A percentile compares a stretch with the other conserved stretches of the same genome.
These are phyloP conservation scores for Acrocalymma vagum DNA, from an alignment of 2,329 filamentous ascomycete species.

Conservation along the genomic window DNA sequence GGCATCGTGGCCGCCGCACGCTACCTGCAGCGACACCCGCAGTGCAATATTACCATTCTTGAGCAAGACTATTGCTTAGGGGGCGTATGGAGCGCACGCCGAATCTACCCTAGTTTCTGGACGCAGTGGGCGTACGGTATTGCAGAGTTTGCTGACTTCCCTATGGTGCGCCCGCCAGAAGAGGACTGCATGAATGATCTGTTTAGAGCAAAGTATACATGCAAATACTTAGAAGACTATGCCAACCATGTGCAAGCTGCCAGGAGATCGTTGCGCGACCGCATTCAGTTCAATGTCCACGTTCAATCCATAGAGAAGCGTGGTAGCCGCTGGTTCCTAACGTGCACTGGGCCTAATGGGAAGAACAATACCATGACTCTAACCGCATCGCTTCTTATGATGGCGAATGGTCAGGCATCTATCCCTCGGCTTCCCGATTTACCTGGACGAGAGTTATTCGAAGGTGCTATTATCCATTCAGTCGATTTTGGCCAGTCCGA, in stretches of 20 bases:
- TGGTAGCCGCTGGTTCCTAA: constrained; percentile 12
- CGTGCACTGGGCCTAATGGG: constrained; percentile 1
- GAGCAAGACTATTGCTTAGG: constrained; percentile 19
- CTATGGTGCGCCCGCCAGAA: constrained; percentile 21
- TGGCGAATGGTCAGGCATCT: constrained; percentile 31
- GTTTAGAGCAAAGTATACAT: constrained; percentile 21
- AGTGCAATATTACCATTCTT: constrained; percentile 12
- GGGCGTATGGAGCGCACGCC: constrained; percentile 21
- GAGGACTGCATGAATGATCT: constrained; percentile 19
- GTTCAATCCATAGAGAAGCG: constrained; percentile 13
- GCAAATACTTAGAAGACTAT: constrained; percentile 24
- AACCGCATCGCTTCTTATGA: constrained; percentile 22
- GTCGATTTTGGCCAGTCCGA: constrained; percentile 42
- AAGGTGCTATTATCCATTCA: constrained; percentile 40
- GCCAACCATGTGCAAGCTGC: constrained; percentile 2
- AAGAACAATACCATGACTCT: neutral
- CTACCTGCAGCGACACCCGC: constrained; percentile 19
- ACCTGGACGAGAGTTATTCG: constrained; percentile 31
- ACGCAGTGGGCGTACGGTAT: constrained; percentile 24
- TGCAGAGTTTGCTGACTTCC: constrained; percentile 23
- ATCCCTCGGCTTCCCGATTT: constrained; percentile 37
- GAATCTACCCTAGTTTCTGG: constrained; percentile 20
- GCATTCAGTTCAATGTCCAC: constrained; percentile 14
- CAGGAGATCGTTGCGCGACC: constrained; percentile 10
- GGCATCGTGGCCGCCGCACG: constrained; percentile 22